Conservation (phyloP, 331 rosid species). For the Acacia pycnantha region DNA sequence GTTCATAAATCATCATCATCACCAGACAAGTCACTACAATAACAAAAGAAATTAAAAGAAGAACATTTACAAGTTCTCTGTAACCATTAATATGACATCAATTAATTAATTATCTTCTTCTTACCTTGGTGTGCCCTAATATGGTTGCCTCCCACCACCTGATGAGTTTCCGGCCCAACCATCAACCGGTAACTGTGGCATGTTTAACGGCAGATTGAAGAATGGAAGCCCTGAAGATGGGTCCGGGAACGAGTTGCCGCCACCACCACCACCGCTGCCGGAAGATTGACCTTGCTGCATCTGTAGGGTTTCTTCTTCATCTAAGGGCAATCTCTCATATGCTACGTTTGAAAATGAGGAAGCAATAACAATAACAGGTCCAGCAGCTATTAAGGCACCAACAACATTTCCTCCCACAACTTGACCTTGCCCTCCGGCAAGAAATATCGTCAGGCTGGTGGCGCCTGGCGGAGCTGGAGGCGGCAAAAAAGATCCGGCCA, state of each 20-base stretch:
- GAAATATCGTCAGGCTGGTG: constrained; percentile 67
- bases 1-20: constrained; percentile 17
- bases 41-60: constrained; percentile 27
- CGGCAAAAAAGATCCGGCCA: constrained; percentile 78
- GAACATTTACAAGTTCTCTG: constrained; percentile 11
- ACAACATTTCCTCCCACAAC: constrained; percentile 90
- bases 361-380: constrained; percentile 87
- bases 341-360: constrained; percentile 92
- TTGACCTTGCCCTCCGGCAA: constrained; percentile 88
- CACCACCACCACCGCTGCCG: background rate
- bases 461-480: constrained; percentile 96
- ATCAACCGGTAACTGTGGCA: constrained; percentile 71
- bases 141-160: constrained; percentile 42
- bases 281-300: constrained; percentile 64
- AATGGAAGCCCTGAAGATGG: constrained; percentile 78
- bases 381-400: constrained; percentile 77
- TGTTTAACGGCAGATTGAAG: constrained; percentile 72
- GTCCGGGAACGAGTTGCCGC: constrained; percentile 55
- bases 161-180: constrained; percentile 60
- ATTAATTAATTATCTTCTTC: constrained; percentile 19
- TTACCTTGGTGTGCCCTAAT: constrained; percentile 33
- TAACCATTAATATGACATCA: constrained; percentile 1
- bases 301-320: constrained; percentile 72
- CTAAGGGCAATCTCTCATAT: constrained; percentile 85
- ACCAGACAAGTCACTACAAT: background rate